Evolutionary conservation across 805 yeast genomes (phyloP).

Genomic region (Kodamaea nitidulidarum): DNA sequence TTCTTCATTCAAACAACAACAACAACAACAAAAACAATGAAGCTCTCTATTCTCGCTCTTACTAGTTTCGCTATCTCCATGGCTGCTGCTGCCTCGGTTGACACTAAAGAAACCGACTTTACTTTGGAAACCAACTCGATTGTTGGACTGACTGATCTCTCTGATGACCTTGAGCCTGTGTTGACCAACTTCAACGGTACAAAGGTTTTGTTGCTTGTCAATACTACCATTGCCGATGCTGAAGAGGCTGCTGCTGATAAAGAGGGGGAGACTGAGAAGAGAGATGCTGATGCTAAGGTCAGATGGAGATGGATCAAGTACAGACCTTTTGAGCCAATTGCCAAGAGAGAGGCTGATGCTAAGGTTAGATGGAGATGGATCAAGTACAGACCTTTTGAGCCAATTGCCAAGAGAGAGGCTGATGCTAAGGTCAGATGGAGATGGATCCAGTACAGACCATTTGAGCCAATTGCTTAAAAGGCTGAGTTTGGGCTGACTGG

Average conservation of each 20-base stretch:
- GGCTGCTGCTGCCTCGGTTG: no score
- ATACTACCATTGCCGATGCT: constrained; percentile 2
- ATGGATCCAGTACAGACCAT: no score
- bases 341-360: constrained; percentile 10
- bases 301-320: no score
- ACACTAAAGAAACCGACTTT: neutral
- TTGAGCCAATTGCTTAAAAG: neutral
- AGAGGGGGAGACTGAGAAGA: neutral
- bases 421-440: constrained; percentile 10
- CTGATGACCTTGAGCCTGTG: constrained; percentile 1
- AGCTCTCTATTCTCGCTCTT: no score
- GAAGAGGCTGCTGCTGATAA: neutral
- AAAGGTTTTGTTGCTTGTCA: neutral
- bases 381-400: neutral
- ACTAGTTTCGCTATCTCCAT: no score
- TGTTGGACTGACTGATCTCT: neutral
- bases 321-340: neutral
- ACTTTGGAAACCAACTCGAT: neutral
- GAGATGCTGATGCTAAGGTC: neutral
- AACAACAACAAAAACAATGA: no score
- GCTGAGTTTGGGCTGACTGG: no score
- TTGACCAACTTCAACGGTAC: neutral
- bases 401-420: neutral
- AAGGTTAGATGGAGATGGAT: neutral
- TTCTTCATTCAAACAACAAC: no score